A percentile compares a stretch with the other conserved stretches of the same genome.
Conservation (phyloP, 2,329 filamentous ascomycete genomes). For the Mycosphaerella sp. region DNA sequence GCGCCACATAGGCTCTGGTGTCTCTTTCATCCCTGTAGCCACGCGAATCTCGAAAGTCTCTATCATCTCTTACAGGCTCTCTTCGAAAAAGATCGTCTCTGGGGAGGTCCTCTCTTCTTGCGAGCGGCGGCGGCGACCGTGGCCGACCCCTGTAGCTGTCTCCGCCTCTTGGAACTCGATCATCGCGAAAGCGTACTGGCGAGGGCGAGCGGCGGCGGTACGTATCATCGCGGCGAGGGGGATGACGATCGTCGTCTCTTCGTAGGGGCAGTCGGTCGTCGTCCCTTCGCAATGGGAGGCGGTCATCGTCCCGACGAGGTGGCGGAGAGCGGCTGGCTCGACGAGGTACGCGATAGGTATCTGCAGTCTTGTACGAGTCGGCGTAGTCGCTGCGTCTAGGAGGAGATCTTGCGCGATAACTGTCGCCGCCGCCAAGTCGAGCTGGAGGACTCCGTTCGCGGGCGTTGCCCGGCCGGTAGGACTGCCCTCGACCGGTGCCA, state of each 20-base stretch:
- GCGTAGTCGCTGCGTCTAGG: slow-evolving; percentile 37
- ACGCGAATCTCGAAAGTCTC: slow-evolving; percentile 25
- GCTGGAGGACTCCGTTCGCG: slow-evolving; percentile 30
- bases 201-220: slow-evolving; percentile 32
- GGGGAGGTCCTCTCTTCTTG: slow-evolving; percentile 32
- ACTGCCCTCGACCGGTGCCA: slow-evolving; percentile 32
- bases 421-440: slow-evolving; percentile 26
- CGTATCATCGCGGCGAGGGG: slow-evolving; percentile 27
- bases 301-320: slow-evolving; percentile 12
- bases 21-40: slow-evolving; percentile 31
- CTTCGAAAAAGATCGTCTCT: slow-evolving; percentile 35
- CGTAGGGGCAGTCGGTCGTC: slow-evolving; percentile 11
- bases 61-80: slow-evolving; percentile 29
- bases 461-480: slow-evolving; percentile 34
- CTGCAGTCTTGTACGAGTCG: slow-evolving; percentile 20
- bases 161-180: slow-evolving; percentile 26
- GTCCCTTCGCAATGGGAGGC: slow-evolving; percentile 21
- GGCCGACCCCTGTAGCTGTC: slow-evolving; percentile 33
- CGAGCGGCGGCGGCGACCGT: slow-evolving; percentile 26
- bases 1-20: slow-evolving; percentile 19
- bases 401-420: slow-evolving; percentile 46
- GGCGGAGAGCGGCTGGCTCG: slow-evolving; percentile 11
- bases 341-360: slow-evolving; percentile 31
- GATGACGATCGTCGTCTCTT: slow-evolving; percentile 19
- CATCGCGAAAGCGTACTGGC: slow-evolving; percentile 27